A percentile compares a stretch with the other conserved stretches of the same genome.
These are phyloP conservation scores for Fusarium continuum DNA, from an alignment of 2,329 filamentous ascomycete genomes.

Conservation along the genomic window DNA sequence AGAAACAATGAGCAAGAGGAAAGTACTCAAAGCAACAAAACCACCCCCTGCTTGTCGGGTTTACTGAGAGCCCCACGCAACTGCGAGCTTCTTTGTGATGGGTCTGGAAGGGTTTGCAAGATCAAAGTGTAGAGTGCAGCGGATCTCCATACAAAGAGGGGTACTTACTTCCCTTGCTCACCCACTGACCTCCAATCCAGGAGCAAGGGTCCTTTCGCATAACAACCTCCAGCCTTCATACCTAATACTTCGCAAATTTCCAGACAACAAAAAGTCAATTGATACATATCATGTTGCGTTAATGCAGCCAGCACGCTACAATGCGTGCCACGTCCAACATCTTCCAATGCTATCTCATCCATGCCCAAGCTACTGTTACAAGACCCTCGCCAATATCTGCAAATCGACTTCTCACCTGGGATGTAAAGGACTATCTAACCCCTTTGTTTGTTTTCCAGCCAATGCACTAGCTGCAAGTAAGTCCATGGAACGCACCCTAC, in stretches of 20 bases:
- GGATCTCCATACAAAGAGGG: slow-evolving; percentile 35
- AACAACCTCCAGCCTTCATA: not conserved
- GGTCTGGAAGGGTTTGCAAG: slow-evolving; percentile 12
- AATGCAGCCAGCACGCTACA: slow-evolving; percentile 21
- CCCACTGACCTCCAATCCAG: not conserved
- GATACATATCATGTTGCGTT: slow-evolving; percentile 21
- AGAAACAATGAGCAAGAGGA: slow-evolving; percentile 3
- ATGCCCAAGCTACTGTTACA: slow-evolving; percentile 40
- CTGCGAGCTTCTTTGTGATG: slow-evolving; percentile 14
- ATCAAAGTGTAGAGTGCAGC: slow-evolving; percentile 5
- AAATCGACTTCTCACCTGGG: slow-evolving; percentile 39
- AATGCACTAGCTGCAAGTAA: slow-evolving; percentile 37
- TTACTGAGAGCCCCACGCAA: slow-evolving; percentile 14
- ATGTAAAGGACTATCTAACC: slow-evolving; percentile 62
- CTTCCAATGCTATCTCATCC: slow-evolving; percentile 31
- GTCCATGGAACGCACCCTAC: slow-evolving; percentile 31
- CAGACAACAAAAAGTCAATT: slow-evolving; percentile 17
- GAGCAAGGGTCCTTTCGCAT: slow-evolving; percentile 12
- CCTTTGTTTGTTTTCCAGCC: slow-evolving; percentile 53
- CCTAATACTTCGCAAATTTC: not conserved
- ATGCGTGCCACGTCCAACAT: slow-evolving; percentile 13
- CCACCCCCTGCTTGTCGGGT: slow-evolving; percentile 10
- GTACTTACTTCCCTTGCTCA: slow-evolving; percentile 19
- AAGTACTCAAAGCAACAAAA: not conserved
- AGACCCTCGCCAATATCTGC: slow-evolving; percentile 25